A percentile compares a stretch with the other conserved stretches of the same genome.
phyloP scores from a whole-genome alignment of 306 rosid genomes.

The Abrus pulchellus region DNA sequence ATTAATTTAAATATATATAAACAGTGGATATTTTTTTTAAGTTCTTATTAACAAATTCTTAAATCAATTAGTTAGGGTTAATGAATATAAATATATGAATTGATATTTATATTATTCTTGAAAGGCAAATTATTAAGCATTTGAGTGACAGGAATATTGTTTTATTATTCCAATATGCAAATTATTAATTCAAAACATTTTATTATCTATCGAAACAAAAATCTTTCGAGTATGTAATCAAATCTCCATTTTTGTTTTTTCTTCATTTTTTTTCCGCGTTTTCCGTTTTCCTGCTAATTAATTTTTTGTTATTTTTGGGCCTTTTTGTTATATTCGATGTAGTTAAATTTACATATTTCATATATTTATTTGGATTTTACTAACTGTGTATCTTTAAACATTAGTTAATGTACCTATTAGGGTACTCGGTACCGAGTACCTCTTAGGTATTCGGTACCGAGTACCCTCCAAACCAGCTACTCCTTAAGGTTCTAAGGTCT shows the following conservation, averaged over 20 bases:
- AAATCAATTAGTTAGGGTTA: too few relatives aligned
- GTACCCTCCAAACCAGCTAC: too few relatives aligned
- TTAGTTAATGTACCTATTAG: too few relatives aligned
- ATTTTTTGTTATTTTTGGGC: background rate
- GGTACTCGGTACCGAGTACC: too few relatives aligned
- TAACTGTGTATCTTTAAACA: too few relatives aligned
- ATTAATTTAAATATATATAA: too few relatives aligned
- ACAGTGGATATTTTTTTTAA: too few relatives aligned
- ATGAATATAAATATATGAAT: background rate
- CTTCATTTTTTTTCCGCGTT: background rate
- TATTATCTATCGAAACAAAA: background rate
- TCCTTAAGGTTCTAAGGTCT: too few relatives aligned
- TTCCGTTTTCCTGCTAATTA: background rate
- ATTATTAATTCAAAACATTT: background rate
- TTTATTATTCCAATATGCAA: background rate
- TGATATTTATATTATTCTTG: background rate
- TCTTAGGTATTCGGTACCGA: too few relatives aligned
- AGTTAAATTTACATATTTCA: too few relatives aligned
- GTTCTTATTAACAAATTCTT: too few relatives aligned
- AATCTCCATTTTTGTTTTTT: background rate
- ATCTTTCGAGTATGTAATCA: background rate
- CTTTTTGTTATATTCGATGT: background rate
- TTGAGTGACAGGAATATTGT: background rate
- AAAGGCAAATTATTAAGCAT: background rate
- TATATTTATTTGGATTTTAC: too few relatives aligned